Percentiles rank a stretch among this genome's conserved stretches.
phyloP scores from a whole-genome alignment of 441 rosid genomes.

The Codiaeum variegatum region DNA sequence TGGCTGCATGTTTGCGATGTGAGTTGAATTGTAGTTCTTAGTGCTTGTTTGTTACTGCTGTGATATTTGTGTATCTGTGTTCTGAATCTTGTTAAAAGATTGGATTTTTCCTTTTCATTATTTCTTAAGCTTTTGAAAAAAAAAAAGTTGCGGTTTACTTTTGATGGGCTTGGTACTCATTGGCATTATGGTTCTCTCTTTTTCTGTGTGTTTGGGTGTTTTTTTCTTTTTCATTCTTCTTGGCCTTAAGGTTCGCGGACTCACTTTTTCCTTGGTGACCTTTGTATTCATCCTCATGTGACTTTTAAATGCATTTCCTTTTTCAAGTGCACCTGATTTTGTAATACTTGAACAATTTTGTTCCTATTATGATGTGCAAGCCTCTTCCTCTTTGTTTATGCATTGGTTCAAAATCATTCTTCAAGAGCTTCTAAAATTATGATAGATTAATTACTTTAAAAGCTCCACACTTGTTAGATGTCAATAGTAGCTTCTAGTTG shows the following conservation, averaged over 20 bases:
- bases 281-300: neutral
- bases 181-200: too few relatives aligned
- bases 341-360: neutral
- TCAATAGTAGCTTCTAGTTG: neutral
- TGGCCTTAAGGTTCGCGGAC: too few relatives aligned
- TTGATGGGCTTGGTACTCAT: neutral
- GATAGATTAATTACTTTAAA: neutral
- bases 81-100: neutral
- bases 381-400: neutral
- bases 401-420: neutral
- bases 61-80: constrained; percentile 8
- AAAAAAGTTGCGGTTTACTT: neutral
- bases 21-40: neutral
- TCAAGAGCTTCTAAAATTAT: neutral
- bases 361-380: neutral
- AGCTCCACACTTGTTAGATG: neutral
- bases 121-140: neutral
- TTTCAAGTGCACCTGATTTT: neutral
- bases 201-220: neutral
- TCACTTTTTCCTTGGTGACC: neutral
- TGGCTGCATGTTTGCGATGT: neutral
- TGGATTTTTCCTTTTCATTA: neutral
- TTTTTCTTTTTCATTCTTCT: too few relatives aligned
- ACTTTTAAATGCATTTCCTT: neutral
- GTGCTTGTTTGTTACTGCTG: constrained; percentile 27